Evolutionary conservation across 768 basidiomycete genomes (phyloP).

Genomic region (Rhodosporidiobolus odoratus): DNA sequence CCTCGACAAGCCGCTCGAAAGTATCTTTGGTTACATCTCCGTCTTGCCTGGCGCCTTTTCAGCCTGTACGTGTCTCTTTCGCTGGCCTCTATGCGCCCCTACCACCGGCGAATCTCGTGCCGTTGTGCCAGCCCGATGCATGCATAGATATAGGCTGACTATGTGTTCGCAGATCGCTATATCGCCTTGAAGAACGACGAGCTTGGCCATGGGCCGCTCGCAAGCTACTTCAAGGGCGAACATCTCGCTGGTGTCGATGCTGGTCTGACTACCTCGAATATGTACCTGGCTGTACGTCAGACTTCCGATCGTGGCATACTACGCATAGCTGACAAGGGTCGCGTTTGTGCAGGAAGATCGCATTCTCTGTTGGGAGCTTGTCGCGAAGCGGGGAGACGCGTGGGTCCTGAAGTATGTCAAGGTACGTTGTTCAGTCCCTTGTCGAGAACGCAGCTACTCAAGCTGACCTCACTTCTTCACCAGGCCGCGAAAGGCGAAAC

Average conservation of each 20-base stretch:
- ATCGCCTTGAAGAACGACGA: slow-evolving; percentile 75
- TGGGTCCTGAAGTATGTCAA: slow-evolving; percentile 63
- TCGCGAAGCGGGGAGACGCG: slow-evolving; percentile 77
- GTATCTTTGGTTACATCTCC: slow-evolving; percentile 52
- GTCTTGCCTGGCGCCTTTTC: slow-evolving; percentile 87
- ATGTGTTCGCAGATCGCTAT: slow-evolving; percentile 60
- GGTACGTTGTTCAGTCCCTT: neutral
- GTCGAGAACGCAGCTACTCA: neutral
- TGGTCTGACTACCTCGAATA: slow-evolving; percentile 45
- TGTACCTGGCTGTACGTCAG: slow-evolving; percentile 46
- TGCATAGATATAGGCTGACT: too few species aligned
- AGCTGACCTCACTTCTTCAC: neutral
- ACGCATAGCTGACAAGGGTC: slow-evolving; percentile 45
- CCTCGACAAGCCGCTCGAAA: slow-evolving; percentile 86
- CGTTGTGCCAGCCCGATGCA: too few species aligned
- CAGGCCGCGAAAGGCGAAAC: slow-evolving; percentile 79
- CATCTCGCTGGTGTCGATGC: slow-evolving; percentile 56
- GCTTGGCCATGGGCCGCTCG: slow-evolving; percentile 81
- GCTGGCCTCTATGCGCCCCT: too few species aligned
- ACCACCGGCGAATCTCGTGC: too few species aligned
- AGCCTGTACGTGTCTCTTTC: slow-evolving; percentile 65
- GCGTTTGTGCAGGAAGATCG: slow-evolving; percentile 53
- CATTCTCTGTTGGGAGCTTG: slow-evolving; percentile 87
- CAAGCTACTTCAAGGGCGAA: slow-evolving; percentile 90
- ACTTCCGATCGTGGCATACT: slow-evolving; percentile 20